Conservation (phyloP, 2,329 filamentous ascomycete species). For the Annulohypoxylon truncatum region DNA sequence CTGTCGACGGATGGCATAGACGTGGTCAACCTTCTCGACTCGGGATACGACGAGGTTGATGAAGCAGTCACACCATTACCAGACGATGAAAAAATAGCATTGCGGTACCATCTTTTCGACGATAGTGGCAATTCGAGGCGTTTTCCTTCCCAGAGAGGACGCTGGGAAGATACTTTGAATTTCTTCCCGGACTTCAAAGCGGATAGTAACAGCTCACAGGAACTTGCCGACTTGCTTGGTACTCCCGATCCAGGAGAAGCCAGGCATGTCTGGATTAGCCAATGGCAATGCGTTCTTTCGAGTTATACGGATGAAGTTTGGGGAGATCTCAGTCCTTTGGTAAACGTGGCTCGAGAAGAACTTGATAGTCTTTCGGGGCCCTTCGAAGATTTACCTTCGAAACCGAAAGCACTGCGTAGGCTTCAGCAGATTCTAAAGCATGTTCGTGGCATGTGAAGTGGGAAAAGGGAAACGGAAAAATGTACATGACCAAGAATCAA, state of each 20-base stretch:
- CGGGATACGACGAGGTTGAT: conserved; percentile 40
- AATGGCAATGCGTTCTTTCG: conserved; percentile 68
- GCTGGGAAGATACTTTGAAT: conserved; percentile 62
- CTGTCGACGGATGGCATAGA: conserved; percentile 44
- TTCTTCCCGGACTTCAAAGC: conserved; percentile 61
- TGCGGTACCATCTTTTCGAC: conserved; percentile 47
- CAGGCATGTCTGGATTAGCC: conserved; percentile 61
- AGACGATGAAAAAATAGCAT: conserved; percentile 33
- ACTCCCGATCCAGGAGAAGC: conserved; percentile 54
- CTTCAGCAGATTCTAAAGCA: conserved; percentile 56
- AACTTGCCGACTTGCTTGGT: conserved; percentile 50
- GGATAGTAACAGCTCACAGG: conserved; percentile 21
- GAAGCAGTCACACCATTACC: conserved; percentile 36
- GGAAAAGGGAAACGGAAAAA: neutral
- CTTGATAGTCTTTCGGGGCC: conserved; percentile 57
- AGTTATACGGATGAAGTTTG: conserved; percentile 74
- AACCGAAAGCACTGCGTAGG: conserved; percentile 53
- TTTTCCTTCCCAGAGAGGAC: conserved; percentile 5
- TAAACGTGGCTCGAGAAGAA: conserved; percentile 67
- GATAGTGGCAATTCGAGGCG: neutral
- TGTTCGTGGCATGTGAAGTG: conserved; percentile 48
- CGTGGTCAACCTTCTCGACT: conserved; percentile 46
- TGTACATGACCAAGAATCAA: neutral
- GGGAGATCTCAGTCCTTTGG: conserved; percentile 70
- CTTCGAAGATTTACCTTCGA: conserved; percentile 40